Evolutionary conservation across 306 rosid genomes (phyloP).

Genomic region (Cucumis cinereus): DNA sequence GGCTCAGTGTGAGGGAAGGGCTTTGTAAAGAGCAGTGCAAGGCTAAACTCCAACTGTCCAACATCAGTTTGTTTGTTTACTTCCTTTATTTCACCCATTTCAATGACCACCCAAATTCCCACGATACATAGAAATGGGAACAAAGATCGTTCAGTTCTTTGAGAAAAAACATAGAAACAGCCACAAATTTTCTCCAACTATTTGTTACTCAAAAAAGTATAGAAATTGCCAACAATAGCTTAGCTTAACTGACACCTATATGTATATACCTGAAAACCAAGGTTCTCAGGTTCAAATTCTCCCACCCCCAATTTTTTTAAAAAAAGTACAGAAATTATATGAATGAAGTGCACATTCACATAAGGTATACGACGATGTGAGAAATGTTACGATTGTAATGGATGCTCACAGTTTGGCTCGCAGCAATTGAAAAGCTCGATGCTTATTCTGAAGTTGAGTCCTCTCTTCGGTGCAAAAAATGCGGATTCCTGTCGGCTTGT

Average conservation of each 20-base stretch:
- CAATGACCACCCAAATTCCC: neutral
- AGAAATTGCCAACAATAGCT: neutral
- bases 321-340: neutral
- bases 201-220: neutral
- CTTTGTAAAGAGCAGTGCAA: neutral
- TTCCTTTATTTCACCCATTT: neutral
- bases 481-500: constrained; percentile 95
- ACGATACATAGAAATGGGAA: neutral
- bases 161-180: neutral
- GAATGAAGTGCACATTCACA: neutral
- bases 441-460: constrained; percentile 74
- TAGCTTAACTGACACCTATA: too few relatives aligned
- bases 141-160: neutral
- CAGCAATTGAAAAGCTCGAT: constrained; percentile 84
- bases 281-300: too few relatives aligned
- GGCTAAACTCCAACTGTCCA: neutral
- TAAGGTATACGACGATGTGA: neutral
- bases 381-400: neutral
- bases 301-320: neutral
- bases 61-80: neutral
- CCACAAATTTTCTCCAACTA: neutral
- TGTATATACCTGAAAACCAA: too few relatives aligned
- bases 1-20: neutral
- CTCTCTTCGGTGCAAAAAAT: constrained; percentile 98
- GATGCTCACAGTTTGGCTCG: constrained; percentile 86